phyloP scores from a whole-genome alignment of 345 rosid species.

The Ceriops tagal region DNA sequence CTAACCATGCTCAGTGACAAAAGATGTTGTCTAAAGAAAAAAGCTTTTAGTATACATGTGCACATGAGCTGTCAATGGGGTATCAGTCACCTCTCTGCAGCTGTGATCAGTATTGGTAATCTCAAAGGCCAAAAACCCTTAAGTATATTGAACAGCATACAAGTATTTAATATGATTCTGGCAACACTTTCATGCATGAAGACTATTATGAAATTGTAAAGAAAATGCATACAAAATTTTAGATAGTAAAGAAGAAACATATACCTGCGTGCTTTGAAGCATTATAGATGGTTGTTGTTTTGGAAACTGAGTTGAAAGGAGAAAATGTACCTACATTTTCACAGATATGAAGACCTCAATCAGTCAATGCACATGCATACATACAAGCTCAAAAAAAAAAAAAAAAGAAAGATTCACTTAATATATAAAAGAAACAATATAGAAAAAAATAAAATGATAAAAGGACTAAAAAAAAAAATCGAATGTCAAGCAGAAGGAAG shows the following conservation, averaged over 20 bases:
- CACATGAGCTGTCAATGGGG: too few relatives aligned
- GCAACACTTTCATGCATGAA: background rate
- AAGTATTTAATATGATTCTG: background rate
- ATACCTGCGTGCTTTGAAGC: slow-evolving; percentile 86
- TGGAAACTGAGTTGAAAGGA: slow-evolving; percentile 72
- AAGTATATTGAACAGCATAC: background rate
- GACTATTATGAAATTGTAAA: background rate
- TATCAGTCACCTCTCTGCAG: background rate
- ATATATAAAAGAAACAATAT: too few relatives aligned
- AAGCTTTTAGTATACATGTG: too few relatives aligned
- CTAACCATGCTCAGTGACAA: too few relatives aligned
- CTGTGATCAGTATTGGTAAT: background rate
- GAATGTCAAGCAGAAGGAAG: too few relatives aligned
- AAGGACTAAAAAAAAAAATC: too few relatives aligned
- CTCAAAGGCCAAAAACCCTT: background rate
- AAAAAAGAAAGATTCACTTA: too few relatives aligned
- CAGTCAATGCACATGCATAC: background rate
- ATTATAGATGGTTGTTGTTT: slow-evolving; percentile 73
- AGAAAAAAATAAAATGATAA: too few relatives aligned
- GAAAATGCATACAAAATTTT: slow-evolving; percentile 2
- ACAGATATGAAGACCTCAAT: background rate
- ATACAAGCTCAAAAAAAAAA: too few relatives aligned
- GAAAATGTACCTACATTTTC: slow-evolving; percentile 60
- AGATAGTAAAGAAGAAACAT: background rate
- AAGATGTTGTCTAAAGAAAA: too few relatives aligned